Percentiles rank a stretch among this genome's conserved stretches.
Conservation (phyloP, 108 stramenopile genomes). For the Craspedostauros australis region DNA sequence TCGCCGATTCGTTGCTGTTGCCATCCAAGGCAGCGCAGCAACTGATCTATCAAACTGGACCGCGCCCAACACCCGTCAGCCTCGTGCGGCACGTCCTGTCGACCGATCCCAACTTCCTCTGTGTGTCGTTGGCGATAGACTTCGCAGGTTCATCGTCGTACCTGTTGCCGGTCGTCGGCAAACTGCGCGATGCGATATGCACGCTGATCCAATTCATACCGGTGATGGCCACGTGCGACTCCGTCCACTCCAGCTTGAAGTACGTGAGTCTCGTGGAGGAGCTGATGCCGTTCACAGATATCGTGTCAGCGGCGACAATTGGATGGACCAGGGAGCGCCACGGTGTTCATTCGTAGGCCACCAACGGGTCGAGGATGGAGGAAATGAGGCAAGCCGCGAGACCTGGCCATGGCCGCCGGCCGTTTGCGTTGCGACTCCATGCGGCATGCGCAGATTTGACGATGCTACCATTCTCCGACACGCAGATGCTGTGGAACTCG, state of each 20-base stretch:
- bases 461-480: too few relatives aligned
- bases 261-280: slow-evolving; percentile 82
- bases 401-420: too few relatives aligned
- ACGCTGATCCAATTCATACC: slow-evolving; percentile 79
- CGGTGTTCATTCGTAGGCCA: too few relatives aligned
- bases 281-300: slow-evolving; percentile 89
- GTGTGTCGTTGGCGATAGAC: slow-evolving; percentile 64
- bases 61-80: slow-evolving; percentile 62
- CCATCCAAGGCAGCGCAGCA: slow-evolving; percentile 48
- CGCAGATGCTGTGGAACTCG: too few relatives aligned
- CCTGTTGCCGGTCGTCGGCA: slow-evolving; percentile 80
- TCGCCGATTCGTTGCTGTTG: slow-evolving; percentile 43
- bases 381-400: too few relatives aligned
- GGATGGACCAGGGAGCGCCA: too few relatives aligned
- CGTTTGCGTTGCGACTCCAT: too few relatives aligned
- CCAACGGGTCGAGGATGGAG: too few relatives aligned
- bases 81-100: slow-evolving; percentile 59
- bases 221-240: slow-evolving; percentile 86
- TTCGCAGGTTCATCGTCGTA: slow-evolving; percentile 75
- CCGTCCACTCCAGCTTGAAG: slow-evolving; percentile 55
- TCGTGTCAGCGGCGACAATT: slow-evolving; percentile 82
- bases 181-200: slow-evolving; percentile 82
- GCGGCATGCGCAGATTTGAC: too few relatives aligned
- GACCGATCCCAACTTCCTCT: slow-evolving; percentile 43
- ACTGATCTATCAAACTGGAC: slow-evolving; percentile 73